These are phyloP conservation scores for Clonostachys rhizophaga DNA, from an alignment of 2,329 filamentous ascomycete species.

Conservation along the genomic window DNA sequence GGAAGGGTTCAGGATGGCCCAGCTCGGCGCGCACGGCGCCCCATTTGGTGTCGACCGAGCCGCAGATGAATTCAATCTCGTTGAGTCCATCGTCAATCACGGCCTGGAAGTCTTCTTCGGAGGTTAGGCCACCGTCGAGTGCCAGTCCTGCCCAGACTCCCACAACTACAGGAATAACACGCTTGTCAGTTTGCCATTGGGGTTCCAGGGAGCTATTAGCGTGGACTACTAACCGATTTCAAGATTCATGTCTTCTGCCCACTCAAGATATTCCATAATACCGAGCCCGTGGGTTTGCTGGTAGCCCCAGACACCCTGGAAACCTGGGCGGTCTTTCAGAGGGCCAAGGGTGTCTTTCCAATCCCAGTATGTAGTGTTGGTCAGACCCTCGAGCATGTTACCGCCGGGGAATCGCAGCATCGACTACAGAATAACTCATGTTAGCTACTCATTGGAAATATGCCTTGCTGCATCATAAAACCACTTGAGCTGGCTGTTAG, in stretches of 20 bases:
- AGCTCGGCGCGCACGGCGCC: conserved; percentile 52
- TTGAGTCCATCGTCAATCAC: conserved; percentile 57
- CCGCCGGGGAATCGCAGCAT: conserved; percentile 63
- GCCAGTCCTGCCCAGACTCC: conserved; percentile 54
- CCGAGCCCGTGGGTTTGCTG: conserved; percentile 59
- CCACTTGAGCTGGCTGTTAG: background rate
- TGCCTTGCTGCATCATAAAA: background rate
- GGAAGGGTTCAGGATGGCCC: conserved; percentile 58
- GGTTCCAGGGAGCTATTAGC: background rate
- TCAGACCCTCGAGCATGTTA: conserved; percentile 52
- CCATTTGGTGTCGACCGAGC: conserved; percentile 46
- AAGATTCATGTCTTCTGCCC: conserved; percentile 56
- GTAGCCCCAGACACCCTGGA: conserved; percentile 53
- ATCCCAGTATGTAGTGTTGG: conserved; percentile 38
- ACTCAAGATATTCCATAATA: conserved; percentile 56
- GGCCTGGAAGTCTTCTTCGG: conserved; percentile 44
- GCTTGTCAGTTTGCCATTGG: background rate
- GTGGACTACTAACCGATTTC: conserved; percentile 31
- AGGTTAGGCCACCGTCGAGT: conserved; percentile 45
- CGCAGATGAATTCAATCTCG: conserved; percentile 59
- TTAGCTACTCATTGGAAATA: background rate
- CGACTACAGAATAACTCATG: conserved; percentile 18
- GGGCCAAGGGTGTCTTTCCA: conserved; percentile 51
- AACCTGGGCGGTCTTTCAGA: conserved; percentile 48
- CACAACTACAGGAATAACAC: conserved; percentile 30